Base-by-base conservation (phyloP, 306 rosid genomes). In the Prunus campanulata region DNA sequence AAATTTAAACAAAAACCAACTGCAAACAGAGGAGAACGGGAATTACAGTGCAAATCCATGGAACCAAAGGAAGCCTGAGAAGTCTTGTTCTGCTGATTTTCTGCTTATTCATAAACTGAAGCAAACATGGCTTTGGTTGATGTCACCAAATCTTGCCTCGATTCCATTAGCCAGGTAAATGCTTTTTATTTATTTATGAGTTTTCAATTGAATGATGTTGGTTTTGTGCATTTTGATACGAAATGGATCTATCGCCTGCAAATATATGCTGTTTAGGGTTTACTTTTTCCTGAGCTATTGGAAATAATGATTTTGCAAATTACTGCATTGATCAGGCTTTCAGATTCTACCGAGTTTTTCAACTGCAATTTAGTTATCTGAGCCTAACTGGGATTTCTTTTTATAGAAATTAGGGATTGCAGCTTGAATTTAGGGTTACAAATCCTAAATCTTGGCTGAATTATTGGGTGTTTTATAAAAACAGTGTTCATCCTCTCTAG, bases 161-260 rank as follows among this genome's bases (percentile, higher is more conserved):
- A 93, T 69, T 91, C 96, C 65, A 81, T 93, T 71, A 68, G 61
- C 87, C 93, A 89, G 91, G 98, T 91, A 82, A 56, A 3, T 39
- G 5, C 9, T 11, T 3, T 56, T 56, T 56, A 25, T 24, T 39
- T 19, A 12, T 35, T 11, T n/a, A 66, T 66, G 51, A 39, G 25
- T 19, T 66, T 66, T 42, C 51, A 19, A 42, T 66, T 66, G 29
- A 11, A 44, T 42, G 29, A 11, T 66, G 70, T 42, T 66, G 8
- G 2, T 62, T 62, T 30, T 27, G 20, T 27, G 67, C 13, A 2
- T 29, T 14, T 62, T 13, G 8, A 29, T 29, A 12, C 18, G 2
- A 66, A 66, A 66, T 42, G 19, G n/a, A 66, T 39, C 50, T 9
- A 18, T 66, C 1, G 46, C 20, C n/a, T 62, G 46, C n/a, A 62